These are phyloP conservation scores for Oryza coarctata DNA, from an alignment of 176 grass and related monocot species.

Conservation along the genomic window DNA sequence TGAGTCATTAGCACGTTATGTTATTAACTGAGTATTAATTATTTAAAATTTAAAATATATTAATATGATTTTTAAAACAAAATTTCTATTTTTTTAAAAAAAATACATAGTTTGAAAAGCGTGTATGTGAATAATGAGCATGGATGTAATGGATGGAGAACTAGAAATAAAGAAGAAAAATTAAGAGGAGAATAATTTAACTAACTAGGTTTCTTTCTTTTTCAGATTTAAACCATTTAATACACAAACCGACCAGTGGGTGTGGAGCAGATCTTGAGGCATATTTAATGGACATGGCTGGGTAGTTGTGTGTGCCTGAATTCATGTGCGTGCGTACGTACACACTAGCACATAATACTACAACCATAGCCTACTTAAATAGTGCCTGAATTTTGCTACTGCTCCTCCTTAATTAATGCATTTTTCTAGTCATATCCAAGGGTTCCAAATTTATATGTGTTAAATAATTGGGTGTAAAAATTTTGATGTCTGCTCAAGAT, in stretches of 20 bases:
- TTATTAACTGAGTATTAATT: too few relatives aligned
- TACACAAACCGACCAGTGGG: constrained; percentile 2
- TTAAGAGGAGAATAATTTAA: not conserved
- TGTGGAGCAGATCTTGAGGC: not conserved
- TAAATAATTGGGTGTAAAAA: not conserved
- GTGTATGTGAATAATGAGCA: too few relatives aligned
- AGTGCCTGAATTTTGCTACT: not conserved
- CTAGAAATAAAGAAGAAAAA: not conserved
- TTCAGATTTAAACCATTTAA: not conserved
- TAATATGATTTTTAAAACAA: too few relatives aligned
- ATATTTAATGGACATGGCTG: not conserved
- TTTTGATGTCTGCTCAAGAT: too few relatives aligned
- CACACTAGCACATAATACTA: not conserved
- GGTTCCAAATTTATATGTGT: not conserved
- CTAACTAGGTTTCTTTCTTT: not conserved
- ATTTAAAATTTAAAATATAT: too few relatives aligned
- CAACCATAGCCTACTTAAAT: too few relatives aligned
- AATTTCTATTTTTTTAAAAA: too few relatives aligned
- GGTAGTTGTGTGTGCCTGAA: constrained; percentile 5
- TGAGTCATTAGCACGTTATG: too few relatives aligned
- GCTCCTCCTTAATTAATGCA: not conserved
- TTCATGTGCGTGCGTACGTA: not conserved
- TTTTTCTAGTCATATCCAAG: not conserved
- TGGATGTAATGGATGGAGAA: too few relatives aligned
- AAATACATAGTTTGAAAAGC: too few relatives aligned